phyloP scores from a whole-genome alignment of 169 alveolate species.

The Cryptosporidium felis region DNA sequence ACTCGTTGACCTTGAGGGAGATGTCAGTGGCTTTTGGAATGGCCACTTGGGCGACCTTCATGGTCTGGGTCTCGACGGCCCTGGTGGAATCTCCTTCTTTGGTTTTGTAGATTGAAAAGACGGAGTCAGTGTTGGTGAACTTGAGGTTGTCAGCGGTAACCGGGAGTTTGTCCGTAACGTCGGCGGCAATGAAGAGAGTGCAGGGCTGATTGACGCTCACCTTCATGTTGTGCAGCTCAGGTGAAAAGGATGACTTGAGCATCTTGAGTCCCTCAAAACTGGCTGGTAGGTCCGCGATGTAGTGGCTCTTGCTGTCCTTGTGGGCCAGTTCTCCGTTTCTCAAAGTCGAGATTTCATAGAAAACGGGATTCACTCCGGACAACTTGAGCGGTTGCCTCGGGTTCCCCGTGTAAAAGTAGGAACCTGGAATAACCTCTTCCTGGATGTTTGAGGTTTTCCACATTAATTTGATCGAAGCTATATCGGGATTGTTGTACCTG shows the following conservation, averaged over 20 bases:
- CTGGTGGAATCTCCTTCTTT: constrained; percentile 8
- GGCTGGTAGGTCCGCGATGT: constrained; percentile 86
- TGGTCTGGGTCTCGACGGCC: constrained; percentile 69
- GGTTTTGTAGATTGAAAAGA: constrained; percentile 72
- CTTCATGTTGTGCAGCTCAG: constrained; percentile 60
- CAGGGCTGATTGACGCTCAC: constrained; percentile 75
- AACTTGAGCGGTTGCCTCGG: constrained; percentile 80
- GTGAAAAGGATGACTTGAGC: constrained; percentile 69
- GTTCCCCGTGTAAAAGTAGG: constrained; percentile 82
- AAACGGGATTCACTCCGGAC: constrained; percentile 85
- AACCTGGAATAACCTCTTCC: constrained; percentile 83
- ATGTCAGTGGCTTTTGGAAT: constrained; percentile 71
- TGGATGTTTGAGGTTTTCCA: constrained; percentile 81
- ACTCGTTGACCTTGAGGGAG: constrained; percentile 33
- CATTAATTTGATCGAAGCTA: constrained; percentile 76
- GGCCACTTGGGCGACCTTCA: constrained; percentile 62
- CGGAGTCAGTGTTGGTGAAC: constrained; percentile 70
- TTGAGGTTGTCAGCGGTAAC: constrained; percentile 52
- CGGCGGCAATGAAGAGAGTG: constrained; percentile 75
- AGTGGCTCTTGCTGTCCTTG: constrained; percentile 76
- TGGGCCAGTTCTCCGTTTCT: constrained; percentile 88
- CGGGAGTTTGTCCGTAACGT: constrained; percentile 74
- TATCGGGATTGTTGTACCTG: constrained; percentile 78
- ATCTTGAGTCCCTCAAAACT: constrained; percentile 77
- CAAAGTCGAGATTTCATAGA: constrained; percentile 80